A percentile compares a stretch with the other conserved stretches of the same genome.
Conservation (phyloP, 192 early-diverging fungal species). For the Coemansia sp. region DNA sequence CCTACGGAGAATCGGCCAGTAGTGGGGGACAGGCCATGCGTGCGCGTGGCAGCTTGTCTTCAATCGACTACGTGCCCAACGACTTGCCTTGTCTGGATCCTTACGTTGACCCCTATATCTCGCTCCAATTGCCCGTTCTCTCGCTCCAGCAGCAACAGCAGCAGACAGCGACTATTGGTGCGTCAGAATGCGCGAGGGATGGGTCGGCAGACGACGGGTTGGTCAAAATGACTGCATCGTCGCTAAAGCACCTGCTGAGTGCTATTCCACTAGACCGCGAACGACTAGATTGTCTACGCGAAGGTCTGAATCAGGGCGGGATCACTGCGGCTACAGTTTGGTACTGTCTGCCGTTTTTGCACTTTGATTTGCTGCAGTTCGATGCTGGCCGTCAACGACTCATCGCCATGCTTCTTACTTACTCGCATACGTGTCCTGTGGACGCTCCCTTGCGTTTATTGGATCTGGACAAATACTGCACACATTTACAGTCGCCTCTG, state of each 20-base stretch:
- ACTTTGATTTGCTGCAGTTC: slow-evolving; percentile 30
- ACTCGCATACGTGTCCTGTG: slow-evolving; percentile 24
- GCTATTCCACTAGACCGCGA: slow-evolving; percentile 28
- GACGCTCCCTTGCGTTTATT: neutral
- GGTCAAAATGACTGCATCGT: neutral
- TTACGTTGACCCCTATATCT: slow-evolving; percentile 32
- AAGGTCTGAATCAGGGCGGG: slow-evolving; percentile 11
- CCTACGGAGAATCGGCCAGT: neutral
- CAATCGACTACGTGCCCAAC: slow-evolving; percentile 9
- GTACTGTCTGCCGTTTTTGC: slow-evolving; percentile 30
- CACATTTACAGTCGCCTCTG: too few relatives aligned
- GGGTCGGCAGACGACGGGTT: slow-evolving; percentile 5
- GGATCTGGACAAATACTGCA: too few relatives aligned
- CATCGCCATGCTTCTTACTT: slow-evolving; percentile 18
- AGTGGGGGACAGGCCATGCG: neutral
- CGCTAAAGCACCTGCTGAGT: slow-evolving; percentile 13
- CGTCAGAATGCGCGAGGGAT: neutral
- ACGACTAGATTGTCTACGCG: slow-evolving; percentile 24
- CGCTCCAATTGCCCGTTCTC: slow-evolving; percentile 2
- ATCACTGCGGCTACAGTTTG: slow-evolving; percentile 31
- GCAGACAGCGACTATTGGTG: neutral
- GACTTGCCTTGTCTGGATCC: neutral
- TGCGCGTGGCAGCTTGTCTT: neutral
- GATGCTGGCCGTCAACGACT: slow-evolving; percentile 27
- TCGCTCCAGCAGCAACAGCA: neutral